These are phyloP conservation scores for Cyberlindnera maclurae DNA, from an alignment of 805 yeast species.

Conservation along the genomic window DNA sequence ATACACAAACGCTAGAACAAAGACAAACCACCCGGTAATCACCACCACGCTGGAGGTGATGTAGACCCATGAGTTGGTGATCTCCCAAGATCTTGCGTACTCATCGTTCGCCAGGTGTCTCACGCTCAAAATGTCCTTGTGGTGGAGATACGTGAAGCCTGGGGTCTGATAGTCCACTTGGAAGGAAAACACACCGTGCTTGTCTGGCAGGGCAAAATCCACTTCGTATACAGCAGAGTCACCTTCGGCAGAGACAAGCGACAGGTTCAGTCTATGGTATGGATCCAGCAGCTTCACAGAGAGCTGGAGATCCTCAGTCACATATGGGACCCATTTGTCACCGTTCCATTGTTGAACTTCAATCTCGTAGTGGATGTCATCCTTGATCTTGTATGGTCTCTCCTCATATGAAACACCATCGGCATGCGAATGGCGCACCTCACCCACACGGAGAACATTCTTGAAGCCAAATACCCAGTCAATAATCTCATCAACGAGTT, in stretches of 20 bases:
- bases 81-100: constrained; percentile 87
- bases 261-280: constrained; percentile 72
- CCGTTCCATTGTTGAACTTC: constrained; percentile 44
- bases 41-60: constrained; percentile 65
- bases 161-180: constrained; percentile 66
- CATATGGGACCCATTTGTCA: constrained; percentile 63
- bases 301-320: constrained; percentile 63
- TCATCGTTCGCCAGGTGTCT: constrained; percentile 96
- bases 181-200: constrained; percentile 94
- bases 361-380: constrained; percentile 51
- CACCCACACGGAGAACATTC: constrained; percentile 51
- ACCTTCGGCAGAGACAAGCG: constrained; percentile 30
- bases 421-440: constrained; percentile 46
- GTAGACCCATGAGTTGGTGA: constrained; percentile 90
- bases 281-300: constrained; percentile 92
- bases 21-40: constrained; percentile 66
- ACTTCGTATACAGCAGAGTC: constrained; percentile 38
- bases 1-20: constrained; percentile 53
- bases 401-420: constrained; percentile 36
- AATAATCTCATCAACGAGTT: constrained; percentile 37
- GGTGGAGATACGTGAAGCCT: constrained; percentile 64
- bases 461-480: constrained; percentile 73
- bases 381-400: constrained; percentile 64
- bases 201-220: constrained; percentile 78
- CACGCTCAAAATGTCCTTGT: constrained; percentile 67